Evolutionary conservation across 108 stramenopile species (phyloP).

Genomic region (Fistulifera pelliculosa): DNA sequence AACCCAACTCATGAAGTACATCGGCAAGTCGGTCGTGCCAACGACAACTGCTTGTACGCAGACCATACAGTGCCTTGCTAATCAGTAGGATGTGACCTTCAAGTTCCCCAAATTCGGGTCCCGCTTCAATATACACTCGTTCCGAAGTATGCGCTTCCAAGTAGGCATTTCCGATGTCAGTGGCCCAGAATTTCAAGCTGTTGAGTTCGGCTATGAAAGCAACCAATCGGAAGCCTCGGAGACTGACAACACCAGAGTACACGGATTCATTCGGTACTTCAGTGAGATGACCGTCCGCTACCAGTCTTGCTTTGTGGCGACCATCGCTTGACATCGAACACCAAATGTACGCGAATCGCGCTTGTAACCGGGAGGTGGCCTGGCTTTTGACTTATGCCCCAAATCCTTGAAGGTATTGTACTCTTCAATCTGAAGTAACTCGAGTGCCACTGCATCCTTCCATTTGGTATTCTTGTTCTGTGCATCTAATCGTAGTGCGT

Average conservation of each 20-base stretch:
- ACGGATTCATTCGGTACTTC: constrained; percentile 9
- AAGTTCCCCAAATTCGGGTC: constrained; percentile 25
- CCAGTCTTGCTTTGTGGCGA: too few species aligned
- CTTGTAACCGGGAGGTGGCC: too few species aligned
- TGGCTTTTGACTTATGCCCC: too few species aligned
- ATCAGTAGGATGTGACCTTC: constrained; percentile 22
- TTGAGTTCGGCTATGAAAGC: constrained; percentile 29
- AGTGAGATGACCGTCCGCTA: constrained; percentile 24
- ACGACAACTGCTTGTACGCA: constrained; percentile 1
- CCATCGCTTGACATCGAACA: constrained; percentile 26
- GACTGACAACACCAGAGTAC: too few species aligned
- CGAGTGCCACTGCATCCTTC: too few species aligned
- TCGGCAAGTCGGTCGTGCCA: constrained; percentile 13
- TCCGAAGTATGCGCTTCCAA: constrained; percentile 21
- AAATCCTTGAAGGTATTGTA: too few species aligned
- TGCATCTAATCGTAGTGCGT: too few species aligned
- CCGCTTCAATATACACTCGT: constrained; percentile 30
- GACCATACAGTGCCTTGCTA: constrained; percentile 27
- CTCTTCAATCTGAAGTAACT: too few species aligned
- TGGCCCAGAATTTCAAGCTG: too few species aligned
- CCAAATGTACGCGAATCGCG: constrained; percentile 17
- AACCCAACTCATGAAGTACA: constrained; percentile 13
- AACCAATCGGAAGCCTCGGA: constrained; percentile 11
- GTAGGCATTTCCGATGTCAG: too few species aligned
- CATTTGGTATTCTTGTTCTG: too few species aligned